phyloP scores from a whole-genome alignment of 495 filamentous ascomycete species.

The Talaromyces adpressus region DNA sequence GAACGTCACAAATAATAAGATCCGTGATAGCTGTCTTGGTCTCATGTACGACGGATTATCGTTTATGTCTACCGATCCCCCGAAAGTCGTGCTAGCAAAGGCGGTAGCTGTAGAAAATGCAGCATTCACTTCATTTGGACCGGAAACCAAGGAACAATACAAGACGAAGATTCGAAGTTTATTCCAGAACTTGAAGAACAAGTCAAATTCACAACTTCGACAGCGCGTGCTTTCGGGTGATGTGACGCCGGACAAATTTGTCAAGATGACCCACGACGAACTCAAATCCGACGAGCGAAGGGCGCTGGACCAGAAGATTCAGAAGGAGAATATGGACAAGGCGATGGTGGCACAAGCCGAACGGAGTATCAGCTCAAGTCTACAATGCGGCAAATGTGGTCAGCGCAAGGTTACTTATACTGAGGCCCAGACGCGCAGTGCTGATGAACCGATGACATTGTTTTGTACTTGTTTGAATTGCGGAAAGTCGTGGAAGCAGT shows the following conservation, averaged over 20 bases:
- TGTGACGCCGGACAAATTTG: constrained; percentile 63
- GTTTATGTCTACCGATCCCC: constrained; percentile 32
- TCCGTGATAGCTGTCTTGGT: constrained; percentile 76
- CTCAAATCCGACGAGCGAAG: constrained; percentile 68
- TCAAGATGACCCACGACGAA: constrained; percentile 68
- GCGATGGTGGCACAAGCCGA: constrained; percentile 86
- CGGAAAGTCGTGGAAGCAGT: constrained; percentile 46
- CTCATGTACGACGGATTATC: constrained; percentile 74
- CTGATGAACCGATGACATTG: constrained; percentile 59
- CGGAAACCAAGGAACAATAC: constrained; percentile 67
- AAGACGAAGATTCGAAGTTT: constrained; percentile 81
- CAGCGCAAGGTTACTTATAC: constrained; percentile 91
- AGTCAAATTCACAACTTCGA: constrained; percentile 71
- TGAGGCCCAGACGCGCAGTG: constrained; percentile 90
- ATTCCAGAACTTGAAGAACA: constrained; percentile 89
- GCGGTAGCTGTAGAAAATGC: constrained; percentile 68
- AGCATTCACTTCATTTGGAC: constrained; percentile 54
- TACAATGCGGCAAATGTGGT: constrained; percentile 83
- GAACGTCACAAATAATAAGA: constrained; percentile 57
- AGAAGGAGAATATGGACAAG: constrained; percentile 91
- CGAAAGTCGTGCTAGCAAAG: constrained; percentile 54
- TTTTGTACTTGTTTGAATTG: constrained; percentile 45
- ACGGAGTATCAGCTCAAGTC: constrained; percentile 74
- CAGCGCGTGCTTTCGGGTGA: constrained; percentile 66
- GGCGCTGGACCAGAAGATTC: constrained; percentile 57